Evolutionary conservation across 208 protist species (phyloP), one percentile per base, ranked within the genome.

Genomic region (Crithidia bombi): DNA sequence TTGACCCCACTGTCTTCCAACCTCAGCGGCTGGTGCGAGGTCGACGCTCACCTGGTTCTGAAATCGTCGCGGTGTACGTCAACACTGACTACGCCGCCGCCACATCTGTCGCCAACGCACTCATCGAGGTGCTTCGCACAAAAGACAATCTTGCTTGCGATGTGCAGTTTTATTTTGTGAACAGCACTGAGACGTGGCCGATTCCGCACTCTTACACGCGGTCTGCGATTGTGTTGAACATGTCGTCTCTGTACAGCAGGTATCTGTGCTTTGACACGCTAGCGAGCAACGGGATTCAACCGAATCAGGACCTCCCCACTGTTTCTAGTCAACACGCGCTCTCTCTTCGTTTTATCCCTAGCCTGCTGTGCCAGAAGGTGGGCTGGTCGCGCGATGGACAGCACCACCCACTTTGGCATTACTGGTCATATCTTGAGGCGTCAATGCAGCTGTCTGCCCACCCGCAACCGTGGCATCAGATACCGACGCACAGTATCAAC

Each of bases 281-380:
- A 23, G 78, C 75, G 10, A 68, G 64, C 36, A 79, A 92, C 54
- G 86, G 83, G 63, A 85, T 89, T 41, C 83, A 85, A 52, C 81
- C 86, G 14, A 92, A 92, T 49, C 86, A 89, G 38, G 86, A 92
- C 57, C 76, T 87, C 21, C 69, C 86, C 7, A 92, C 82, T 65
- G 12, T 75, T 0, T 83, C 74, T 2, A 57, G 71, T 5, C 28
- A 63, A 10, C 30, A 67, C 26, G 69, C 70, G 30, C 14, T 33
- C 7, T 19, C 57, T 1, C 49, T 61, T 14, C 3, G 23, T 12
- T 66, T 85, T 5, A 1, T 38, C 1, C 44, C 69, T 7, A 71
- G 71, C 63, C 54, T 82, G 47, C 73, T 91, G 14, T 91, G 86
- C 59, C 80, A 85, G 63, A 76, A 70, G 17, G 35, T 26, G 1